phyloP scores from a whole-genome alignment of 2,329 filamentous ascomycete species.

The Aureobasidium sp. region DNA sequence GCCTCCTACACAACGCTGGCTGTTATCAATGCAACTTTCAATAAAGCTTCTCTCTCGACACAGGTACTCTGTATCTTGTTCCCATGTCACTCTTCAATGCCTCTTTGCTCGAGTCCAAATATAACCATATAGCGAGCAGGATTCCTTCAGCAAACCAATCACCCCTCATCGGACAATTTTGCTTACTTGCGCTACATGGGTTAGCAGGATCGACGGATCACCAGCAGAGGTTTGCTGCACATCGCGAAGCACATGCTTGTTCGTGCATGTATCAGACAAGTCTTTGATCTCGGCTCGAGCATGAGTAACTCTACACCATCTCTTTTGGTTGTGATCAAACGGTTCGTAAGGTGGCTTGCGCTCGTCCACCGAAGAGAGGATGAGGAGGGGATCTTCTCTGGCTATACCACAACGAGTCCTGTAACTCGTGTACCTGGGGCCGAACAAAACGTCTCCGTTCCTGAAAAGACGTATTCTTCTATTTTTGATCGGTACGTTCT shows the following conservation, averaged over 20 bases:
- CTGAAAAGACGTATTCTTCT: not conserved
- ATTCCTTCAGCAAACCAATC: not conserved
- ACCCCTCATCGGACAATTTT: slow-evolving; percentile 1
- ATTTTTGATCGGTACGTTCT: not conserved
- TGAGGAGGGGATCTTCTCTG: not conserved
- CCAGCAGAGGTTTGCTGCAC: slow-evolving; percentile 6
- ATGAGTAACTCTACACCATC: not conserved
- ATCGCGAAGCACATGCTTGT: not conserved
- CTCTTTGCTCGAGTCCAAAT: not conserved
- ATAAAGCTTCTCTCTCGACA: slow-evolving; percentile 10
- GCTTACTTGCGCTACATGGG: slow-evolving; percentile 3
- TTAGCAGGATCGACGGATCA: slow-evolving; percentile 12
- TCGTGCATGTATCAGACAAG: not conserved
- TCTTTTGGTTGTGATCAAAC: not conserved
- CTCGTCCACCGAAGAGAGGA: not conserved
- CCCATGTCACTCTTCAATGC: not conserved
- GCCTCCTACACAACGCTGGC: not conserved
- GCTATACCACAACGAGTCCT: not conserved
- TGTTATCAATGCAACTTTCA: not conserved
- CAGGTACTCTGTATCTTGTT: slow-evolving; percentile 6
- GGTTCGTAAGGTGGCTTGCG: not conserved
- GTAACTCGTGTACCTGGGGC: slow-evolving; percentile 11
- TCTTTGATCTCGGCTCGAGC: not conserved
- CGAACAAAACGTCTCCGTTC: not conserved
- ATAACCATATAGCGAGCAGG: not conserved